Evolutionary conservation across 371 early-diverging fungal genomes (phyloP).

Genomic region (Mortierella sp.): DNA sequence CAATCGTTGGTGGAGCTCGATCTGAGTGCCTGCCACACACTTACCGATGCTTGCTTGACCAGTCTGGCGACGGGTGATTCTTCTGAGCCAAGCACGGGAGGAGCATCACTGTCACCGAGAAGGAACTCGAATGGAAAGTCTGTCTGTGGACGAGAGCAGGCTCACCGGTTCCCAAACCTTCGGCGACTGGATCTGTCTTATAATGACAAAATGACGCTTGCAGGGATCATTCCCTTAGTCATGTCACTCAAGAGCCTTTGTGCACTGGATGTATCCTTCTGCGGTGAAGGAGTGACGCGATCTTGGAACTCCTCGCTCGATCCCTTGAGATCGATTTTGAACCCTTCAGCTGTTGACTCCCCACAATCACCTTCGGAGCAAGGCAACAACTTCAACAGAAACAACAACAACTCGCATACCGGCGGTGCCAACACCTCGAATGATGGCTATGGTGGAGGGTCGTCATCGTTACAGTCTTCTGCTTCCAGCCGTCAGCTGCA

Average conservation of each 20-base stretch:
- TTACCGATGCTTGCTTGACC: constrained; percentile 38
- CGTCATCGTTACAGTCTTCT: no score
- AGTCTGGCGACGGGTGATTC: constrained; percentile 11
- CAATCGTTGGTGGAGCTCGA: constrained; percentile 32
- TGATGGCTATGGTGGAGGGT: no score
- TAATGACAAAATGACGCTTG: constrained; percentile 40
- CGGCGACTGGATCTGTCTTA: constrained; percentile 43
- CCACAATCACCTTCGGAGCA: not conserved
- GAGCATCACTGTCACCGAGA: not conserved
- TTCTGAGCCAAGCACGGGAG: not conserved
- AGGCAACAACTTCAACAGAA: not conserved
- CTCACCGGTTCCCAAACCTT: constrained; percentile 29
- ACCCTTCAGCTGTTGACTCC: not conserved
- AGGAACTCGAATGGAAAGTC: constrained; percentile 21
- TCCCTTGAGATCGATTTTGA: constrained; percentile 11
- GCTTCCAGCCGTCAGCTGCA: not conserved
- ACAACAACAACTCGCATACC: not conserved
- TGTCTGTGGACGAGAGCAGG: constrained; percentile 4
- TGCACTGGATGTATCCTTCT: constrained; percentile 44
- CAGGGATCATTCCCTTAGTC: constrained; percentile 41
- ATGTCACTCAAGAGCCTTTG: constrained; percentile 44
- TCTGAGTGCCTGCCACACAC: constrained; percentile 26
- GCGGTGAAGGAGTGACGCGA: constrained; percentile 41
- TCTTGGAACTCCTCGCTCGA: constrained; percentile 27
- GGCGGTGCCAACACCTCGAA: not conserved